Percentiles rank a stretch among this genome's conserved stretches.
phyloP scores from a whole-genome alignment of 2,329 filamentous ascomycete genomes.

The Apiospora arundinis region DNA sequence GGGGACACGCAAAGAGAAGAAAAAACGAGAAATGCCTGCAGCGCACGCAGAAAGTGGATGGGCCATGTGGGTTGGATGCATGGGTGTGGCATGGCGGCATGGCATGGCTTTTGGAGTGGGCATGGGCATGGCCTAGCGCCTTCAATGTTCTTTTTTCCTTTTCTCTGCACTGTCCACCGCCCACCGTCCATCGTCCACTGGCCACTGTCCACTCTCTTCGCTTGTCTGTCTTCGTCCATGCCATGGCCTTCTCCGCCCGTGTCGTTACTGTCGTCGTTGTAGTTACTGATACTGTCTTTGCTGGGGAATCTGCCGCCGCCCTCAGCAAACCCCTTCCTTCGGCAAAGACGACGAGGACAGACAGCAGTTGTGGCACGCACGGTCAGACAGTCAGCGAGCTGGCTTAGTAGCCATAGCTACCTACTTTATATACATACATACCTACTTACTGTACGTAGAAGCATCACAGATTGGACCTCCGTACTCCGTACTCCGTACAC shows the following conservation, averaged over 20 bases:
- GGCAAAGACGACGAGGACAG: not conserved
- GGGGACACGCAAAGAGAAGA: not conserved
- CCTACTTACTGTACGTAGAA: too few relatives aligned
- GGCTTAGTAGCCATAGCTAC: too few relatives aligned
- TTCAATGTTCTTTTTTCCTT: not conserved
- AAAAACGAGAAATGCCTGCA: slow-evolving; percentile 19
- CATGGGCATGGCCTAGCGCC: not conserved
- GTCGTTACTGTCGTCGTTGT: not conserved
- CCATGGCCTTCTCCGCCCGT: not conserved
- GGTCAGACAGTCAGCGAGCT: not conserved
- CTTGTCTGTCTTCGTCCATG: not conserved
- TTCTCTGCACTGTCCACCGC: slow-evolving; percentile 12
- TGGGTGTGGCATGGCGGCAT: slow-evolving; percentile 18
- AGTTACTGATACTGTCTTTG: too few relatives aligned
- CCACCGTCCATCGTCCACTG: not conserved
- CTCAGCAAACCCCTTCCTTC: not conserved
- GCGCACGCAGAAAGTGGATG: slow-evolving; percentile 12
- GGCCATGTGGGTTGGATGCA: slow-evolving; percentile 15
- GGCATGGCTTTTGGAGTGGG: slow-evolving; percentile 7
- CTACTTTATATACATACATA: too few relatives aligned
- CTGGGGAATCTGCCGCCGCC: not conserved
- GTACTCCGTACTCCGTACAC: not conserved
- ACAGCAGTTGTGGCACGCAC: not conserved
- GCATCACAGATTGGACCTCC: too few relatives aligned
- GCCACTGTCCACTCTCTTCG: too few relatives aligned